Evolutionary conservation across 2,329 filamentous ascomycete species (phyloP).

Genomic region (Herpotrichia juniperi): DNA sequence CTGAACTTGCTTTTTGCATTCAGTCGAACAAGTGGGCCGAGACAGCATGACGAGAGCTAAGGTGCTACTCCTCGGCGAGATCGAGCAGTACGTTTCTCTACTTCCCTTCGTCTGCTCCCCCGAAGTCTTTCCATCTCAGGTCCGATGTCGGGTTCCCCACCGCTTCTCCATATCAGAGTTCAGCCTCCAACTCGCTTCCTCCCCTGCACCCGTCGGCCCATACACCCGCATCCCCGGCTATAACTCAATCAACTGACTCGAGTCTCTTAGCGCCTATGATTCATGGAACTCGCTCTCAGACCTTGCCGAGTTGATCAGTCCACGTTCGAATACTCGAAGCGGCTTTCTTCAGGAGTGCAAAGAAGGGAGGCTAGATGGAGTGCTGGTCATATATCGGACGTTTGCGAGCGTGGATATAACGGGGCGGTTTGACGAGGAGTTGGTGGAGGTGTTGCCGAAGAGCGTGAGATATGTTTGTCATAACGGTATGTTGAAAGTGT

Average conservation of each 20-base stretch:
- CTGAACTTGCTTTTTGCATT: background rate
- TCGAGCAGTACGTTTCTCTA: conserved; percentile 63
- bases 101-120: background rate
- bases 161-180: background rate
- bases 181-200: conserved; percentile 3
- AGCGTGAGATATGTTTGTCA: conserved; percentile 49
- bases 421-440: conserved; percentile 72
- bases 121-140: no score
- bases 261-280: conserved; percentile 63
- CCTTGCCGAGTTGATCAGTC: conserved; percentile 69
- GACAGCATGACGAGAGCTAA: conserved; percentile 57
- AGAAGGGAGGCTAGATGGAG: conserved; percentile 69
- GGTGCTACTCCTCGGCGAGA: conserved; percentile 66
- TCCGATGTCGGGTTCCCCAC: no score
- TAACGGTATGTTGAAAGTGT: conserved; percentile 51
- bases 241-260: conserved; percentile 14
- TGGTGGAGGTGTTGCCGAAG: conserved; percentile 60
- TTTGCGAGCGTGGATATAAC: conserved; percentile 69
- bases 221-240: conserved; percentile 10
- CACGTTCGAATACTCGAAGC: conserved; percentile 65
- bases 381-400: conserved; percentile 72
- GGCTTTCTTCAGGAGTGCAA: conserved; percentile 74
- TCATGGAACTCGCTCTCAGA: conserved; percentile 67
- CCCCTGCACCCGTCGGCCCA: background rate
- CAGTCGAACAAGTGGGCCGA: background rate